Conservation (phyloP, 371 early-diverging fungal species). For the Zychaea mexicana region DNA sequence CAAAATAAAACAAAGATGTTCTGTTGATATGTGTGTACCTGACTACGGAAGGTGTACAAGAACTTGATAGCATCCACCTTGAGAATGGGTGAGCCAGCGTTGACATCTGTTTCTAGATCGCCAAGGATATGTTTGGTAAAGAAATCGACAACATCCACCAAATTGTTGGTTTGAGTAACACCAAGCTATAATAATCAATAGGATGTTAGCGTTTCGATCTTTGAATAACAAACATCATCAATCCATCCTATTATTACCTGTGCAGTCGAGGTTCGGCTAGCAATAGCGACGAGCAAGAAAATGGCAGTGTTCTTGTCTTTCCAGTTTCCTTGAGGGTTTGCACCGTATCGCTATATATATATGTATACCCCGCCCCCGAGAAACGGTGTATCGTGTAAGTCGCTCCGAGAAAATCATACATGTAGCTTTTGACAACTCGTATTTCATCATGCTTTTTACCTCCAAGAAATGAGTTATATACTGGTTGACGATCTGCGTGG, state of each 20-base stretch:
- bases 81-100: slow-evolving; percentile 81
- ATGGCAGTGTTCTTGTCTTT: slow-evolving; percentile 95
- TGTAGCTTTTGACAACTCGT: neutral
- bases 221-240: too few relatives aligned
- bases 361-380: too few relatives aligned
- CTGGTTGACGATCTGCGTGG: slow-evolving; percentile 78
- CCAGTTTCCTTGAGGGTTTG: slow-evolving; percentile 83
- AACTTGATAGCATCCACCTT: slow-evolving; percentile 95
- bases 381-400: neutral
- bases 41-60: slow-evolving; percentile 89
- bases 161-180: slow-evolving; percentile 76
- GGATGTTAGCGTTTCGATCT: neutral
- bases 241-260: too few relatives aligned
- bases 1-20: neutral
- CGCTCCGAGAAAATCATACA: neutral
- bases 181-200: slow-evolving; percentile 59
- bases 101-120: slow-evolving; percentile 76
- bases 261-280: slow-evolving; percentile 64
- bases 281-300: slow-evolving; percentile 87
- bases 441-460: too few relatives aligned
- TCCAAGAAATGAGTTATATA: slow-evolving; percentile 79
- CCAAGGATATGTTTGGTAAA: slow-evolving; percentile 82
- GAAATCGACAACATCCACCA: slow-evolving; percentile 82
- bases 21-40: slow-evolving; percentile 39
- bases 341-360: slow-evolving; percentile 59